Base-by-base conservation (phyloP, 768 basidiomycete genomes). In the Megacollybia marginata region DNA sequence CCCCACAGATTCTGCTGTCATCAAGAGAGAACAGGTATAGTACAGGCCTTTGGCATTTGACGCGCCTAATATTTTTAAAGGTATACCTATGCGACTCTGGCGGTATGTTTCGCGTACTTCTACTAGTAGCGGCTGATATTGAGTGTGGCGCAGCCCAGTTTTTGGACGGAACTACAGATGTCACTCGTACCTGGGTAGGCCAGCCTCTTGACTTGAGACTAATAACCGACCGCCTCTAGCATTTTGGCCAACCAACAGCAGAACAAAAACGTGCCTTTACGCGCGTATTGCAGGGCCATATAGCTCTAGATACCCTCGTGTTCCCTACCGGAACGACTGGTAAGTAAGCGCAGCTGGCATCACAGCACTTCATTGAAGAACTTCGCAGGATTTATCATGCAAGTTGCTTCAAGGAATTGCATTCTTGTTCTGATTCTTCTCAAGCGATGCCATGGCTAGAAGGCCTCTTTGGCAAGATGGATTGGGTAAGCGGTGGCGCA, bases 141-240 rank as follows among this genome's bases (percentile, higher is more conserved):
- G 23, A 28, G 23, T 6, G 23, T 28, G 2, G 23, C 6, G 6
- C 23, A 28, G 85, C 77, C 2, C 93, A 96, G 66, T 95, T 84
- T 67, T 63, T 80, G 33, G 95, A 98, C 56, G 95, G 95, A 9
- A 98, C 95, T 0, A 99, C 96, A 1, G 95, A 99, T 61, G 88
- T 88, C 13, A 95, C 93, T 1, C 74, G 94, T 40, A 96, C 92
- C 52, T 85, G 82, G 83, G 88, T 86, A 59, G 57, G 78, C 32
- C 33, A 49, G 33, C 20, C 15, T 36, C 34, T 32, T 34, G 18
- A 10, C 20, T 8, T 20, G 12, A 20, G 23, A 18, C 31, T 9
- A 9, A n/a, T 15, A 19, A 6, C 9, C 9, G 13, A 19, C 18
- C 46, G 8, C 46, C 47, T 28, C 28, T 50, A 91, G 83, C 93